Evolutionary conservation across 2,329 filamentous ascomycete species (phyloP).

Genomic region (Byssochlamys sp.): DNA sequence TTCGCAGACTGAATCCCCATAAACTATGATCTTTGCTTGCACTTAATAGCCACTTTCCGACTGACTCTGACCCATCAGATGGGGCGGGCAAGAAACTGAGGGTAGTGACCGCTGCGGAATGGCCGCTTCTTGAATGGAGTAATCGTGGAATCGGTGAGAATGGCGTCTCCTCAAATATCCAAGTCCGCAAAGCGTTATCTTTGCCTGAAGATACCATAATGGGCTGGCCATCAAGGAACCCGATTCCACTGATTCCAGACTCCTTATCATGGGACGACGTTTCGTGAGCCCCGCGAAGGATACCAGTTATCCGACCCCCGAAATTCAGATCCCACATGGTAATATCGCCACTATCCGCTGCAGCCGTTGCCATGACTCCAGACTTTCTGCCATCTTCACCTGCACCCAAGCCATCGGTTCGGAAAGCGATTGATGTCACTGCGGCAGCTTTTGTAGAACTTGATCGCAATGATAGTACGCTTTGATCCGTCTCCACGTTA

Average conservation of each 20-base stretch:
- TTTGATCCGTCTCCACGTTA: conserved; percentile 69
- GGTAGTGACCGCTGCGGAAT: conserved; percentile 73
- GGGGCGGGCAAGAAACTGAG: conserved; percentile 78
- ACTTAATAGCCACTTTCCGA: conserved; percentile 89
- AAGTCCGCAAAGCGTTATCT: conserved; percentile 89
- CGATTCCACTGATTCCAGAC: conserved; percentile 68
- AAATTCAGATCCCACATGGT: conserved; percentile 94
- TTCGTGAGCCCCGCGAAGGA: conserved; percentile 79
- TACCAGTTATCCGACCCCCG: conserved; percentile 74
- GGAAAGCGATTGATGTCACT: conserved; percentile 77
- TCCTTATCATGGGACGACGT: conserved; percentile 48
- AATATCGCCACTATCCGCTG: conserved; percentile 69
- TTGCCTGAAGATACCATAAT: conserved; percentile 81
- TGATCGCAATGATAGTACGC: conserved; percentile 59
- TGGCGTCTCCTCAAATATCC: conserved; percentile 89
- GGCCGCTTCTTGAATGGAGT: conserved; percentile 76
- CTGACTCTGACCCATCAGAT: conserved; percentile 77
- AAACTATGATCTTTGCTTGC: conserved; percentile 81
- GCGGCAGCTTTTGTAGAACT: conserved; percentile 52
- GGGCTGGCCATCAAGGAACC: conserved; percentile 81
- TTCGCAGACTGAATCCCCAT: conserved; percentile 91
- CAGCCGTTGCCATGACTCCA: conserved; percentile 90
- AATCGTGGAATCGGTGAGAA: conserved; percentile 79
- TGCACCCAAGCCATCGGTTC: conserved; percentile 78
- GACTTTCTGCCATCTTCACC: conserved; percentile 75